Evolutionary conservation across 139 green algal species (phyloP), one percentile per base, ranked within the genome.

Genomic region (Medakamo hakoo): DNA sequence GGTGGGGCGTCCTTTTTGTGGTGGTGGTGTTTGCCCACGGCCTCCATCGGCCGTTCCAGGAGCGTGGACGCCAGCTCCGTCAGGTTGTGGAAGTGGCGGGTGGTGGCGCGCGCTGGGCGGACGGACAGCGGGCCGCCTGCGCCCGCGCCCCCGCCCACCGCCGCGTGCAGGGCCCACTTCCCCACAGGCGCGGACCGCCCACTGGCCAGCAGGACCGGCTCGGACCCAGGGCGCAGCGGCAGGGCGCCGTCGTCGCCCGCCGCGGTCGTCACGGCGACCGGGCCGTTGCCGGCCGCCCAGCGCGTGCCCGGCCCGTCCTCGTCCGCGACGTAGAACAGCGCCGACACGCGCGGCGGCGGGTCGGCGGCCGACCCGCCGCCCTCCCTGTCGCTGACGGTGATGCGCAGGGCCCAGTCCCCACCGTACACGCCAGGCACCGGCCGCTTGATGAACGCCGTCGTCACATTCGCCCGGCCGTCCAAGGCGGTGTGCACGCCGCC

Each of bases 401-500:
- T 60, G 22, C 69, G 60, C 18, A 82, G 59, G 0, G 73, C 74
- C 76, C 79, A 86, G 67, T 86, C 76, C 20, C 78, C 82, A 4
- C 82, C 82, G 1, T 23, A 49, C 27, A 72, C 65, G 30, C 66
- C 71, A 32, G 20, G 65, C 40, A 28, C 1, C 49, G 22, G 40
- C 3, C 9, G 27, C 73, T 63, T 27, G 40, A 71, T 64, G 62
- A 65, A 74, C 0, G 60, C 31, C 19, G 68, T 74, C 5, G 76
- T 82, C 52, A 94, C 76, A 52, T 83, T 78, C 64, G 80, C 71
- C 23, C 72, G 49, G 0, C 59, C 67, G 57, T 95, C 88, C 3
- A 72, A 27, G 1, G 94, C 59, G 30, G 76, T 49, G 66, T 96
- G 90, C 23, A 76, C 63, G 14, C 87, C 90, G 70, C 80, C 95